Evolutionary conservation across 2,329 filamentous ascomycete species (phyloP), one percentile per base, ranked within the genome.

Genomic region (Xylariaceae sp.): DNA sequence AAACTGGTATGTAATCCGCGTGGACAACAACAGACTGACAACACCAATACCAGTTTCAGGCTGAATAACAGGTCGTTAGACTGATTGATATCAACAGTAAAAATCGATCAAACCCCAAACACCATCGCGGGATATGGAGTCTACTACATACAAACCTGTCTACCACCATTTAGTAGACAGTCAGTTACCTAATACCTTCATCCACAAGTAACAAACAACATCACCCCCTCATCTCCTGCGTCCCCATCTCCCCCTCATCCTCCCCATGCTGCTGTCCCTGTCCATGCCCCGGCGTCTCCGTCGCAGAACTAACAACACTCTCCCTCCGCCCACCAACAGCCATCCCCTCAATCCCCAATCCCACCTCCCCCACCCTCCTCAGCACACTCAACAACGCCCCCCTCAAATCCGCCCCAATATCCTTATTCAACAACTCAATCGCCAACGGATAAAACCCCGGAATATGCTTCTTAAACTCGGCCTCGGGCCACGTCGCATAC

Each of bases 401-500:
- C 62, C 95, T 85, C 37, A 97, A 79, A 64, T 99, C 94, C 1
- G 81, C 72, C 9, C 86, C 90, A 66, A 97, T 81, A 65, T 97
- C 93, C 62, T 90, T 89, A 63, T 82, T 84, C 57, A 99, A 78
- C 13, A 99, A 77, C 56, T 95, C 92, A 0, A 97, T 86, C 3
- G 87, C 84, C 13, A 97, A 78, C 2, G 92, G 91, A 70, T 96
- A 96, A 73, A 99, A 97, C 2, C 86, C 86, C 51, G 84, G 80
- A 6, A 96, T 82, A 68, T 97, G 87, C 59, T 87, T 85, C 56
- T 84, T 83, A 68, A 99, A 99, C 49, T 90, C 89, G 23, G 86
- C 82, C 15, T 84, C 81, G 0, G 91, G 89, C 77, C 97, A 97
- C 5, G 85, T 88, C 0, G 87, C 87, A 73, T 93, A 97, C 1